These are phyloP conservation scores for Gillenia trifoliata DNA, from an alignment of 306 rosid genomes.

Conservation along the genomic window DNA sequence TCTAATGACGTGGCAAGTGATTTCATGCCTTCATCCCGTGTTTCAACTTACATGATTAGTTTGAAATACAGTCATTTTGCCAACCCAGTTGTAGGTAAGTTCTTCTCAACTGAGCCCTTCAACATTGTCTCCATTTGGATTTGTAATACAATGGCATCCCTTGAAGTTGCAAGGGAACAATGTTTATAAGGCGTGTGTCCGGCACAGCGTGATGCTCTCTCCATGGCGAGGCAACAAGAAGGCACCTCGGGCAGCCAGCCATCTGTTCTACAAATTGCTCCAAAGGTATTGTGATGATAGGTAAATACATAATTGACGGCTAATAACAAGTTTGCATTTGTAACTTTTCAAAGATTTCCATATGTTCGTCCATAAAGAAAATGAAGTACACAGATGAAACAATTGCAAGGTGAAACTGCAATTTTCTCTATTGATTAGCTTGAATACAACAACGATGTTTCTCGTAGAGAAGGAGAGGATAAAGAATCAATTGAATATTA, in stretches of 20 bases:
- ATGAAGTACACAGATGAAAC: neutral
- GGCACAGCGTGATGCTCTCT: neutral
- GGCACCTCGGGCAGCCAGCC: neutral
- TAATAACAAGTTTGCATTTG: neutral
- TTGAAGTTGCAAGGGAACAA: neutral
- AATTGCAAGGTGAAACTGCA: constrained; percentile 18
- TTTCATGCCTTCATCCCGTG: neutral
- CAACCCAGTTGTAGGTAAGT: no score
- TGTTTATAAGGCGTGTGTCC: neutral
- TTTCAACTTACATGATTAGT: no score
- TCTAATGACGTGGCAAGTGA: no score
- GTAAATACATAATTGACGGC: no score
- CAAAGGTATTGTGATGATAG: no score
- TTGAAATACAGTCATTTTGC: no score
- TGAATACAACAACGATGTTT: constrained; percentile 19
- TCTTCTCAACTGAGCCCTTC: no score
- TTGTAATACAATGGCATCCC: no score
- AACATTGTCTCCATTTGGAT: no score
- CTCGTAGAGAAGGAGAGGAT: constrained; percentile 4
- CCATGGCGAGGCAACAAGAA: neutral
- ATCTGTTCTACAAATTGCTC: neutral
- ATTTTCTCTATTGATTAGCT: constrained; percentile 24
- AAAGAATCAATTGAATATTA: constrained; percentile 68
- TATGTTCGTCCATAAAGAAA: neutral
- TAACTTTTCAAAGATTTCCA: neutral